A percentile compares a stretch with the other conserved stretches of the same genome.
Conservation (phyloP, 2,329 filamentous ascomycete species). For the Ascosphaera apis region DNA sequence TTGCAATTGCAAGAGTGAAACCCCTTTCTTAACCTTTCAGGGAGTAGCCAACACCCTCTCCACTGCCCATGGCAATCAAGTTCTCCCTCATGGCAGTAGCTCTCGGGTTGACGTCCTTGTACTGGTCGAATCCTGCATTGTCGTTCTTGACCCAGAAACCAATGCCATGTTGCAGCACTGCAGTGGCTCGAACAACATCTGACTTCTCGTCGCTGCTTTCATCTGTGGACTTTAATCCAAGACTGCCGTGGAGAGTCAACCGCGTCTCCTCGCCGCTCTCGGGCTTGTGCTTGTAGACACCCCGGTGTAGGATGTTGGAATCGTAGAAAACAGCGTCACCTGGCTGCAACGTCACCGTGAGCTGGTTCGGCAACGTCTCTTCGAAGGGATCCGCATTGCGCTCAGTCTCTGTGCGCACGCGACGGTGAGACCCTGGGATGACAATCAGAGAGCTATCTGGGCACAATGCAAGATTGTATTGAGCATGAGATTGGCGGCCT, state of each 20-base stretch:
- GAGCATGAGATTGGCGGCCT: slow-evolving; percentile 42
- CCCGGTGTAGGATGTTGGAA: slow-evolving; percentile 52
- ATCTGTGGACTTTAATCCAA: slow-evolving; percentile 14
- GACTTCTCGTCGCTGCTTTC: slow-evolving; percentile 6
- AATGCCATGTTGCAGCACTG: slow-evolving; percentile 24
- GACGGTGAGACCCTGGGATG: slow-evolving; percentile 51
- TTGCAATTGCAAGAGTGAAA: no score
- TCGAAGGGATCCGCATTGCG: slow-evolving; percentile 44
- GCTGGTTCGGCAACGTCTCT: slow-evolving; percentile 35
- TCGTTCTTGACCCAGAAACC: slow-evolving; percentile 21
- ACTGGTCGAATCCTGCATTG: slow-evolving; percentile 15
- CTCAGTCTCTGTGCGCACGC: slow-evolving; percentile 48
- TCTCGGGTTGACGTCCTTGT: background rate
- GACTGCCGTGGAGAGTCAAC: slow-evolving; percentile 21
- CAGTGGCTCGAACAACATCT: slow-evolving; percentile 19
- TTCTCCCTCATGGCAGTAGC: slow-evolving; percentile 15
- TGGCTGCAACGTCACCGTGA: slow-evolving; percentile 40
- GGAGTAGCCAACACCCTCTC: slow-evolving; percentile 19
- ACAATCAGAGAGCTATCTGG: slow-evolving; percentile 52
- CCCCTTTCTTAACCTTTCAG: background rate
- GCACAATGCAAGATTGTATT: slow-evolving; percentile 71
- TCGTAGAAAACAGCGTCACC: slow-evolving; percentile 77
- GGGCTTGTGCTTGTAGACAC: slow-evolving; percentile 14
- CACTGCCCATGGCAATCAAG: slow-evolving; percentile 22
- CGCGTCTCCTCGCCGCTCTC: slow-evolving; percentile 15